Evolutionary conservation across 2,329 filamentous ascomycete genomes (phyloP).

Genomic region (Aspergillus glaucus): DNA sequence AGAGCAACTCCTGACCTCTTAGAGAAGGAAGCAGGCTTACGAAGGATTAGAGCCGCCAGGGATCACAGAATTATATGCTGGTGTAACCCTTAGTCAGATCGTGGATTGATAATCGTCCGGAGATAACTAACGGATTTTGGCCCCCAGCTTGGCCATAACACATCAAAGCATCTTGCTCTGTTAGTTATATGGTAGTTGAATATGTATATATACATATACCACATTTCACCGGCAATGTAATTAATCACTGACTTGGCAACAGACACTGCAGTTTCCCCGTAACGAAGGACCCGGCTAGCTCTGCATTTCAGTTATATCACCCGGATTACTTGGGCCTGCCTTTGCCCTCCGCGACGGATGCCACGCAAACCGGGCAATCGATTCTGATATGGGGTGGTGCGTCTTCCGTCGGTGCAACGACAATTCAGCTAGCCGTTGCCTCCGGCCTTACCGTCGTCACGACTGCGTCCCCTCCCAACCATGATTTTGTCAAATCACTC

Average conservation of each 20-base stretch:
- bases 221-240: no score
- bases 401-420: neutral
- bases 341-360: neutral
- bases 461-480: neutral
- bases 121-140: neutral
- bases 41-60: no score
- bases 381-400: neutral
- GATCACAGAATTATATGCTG: neutral
- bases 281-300: neutral
- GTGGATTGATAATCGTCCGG: neutral
- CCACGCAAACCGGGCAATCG: neutral
- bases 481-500: neutral
- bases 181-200: no score
- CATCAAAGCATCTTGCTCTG: no score
- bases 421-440: neutral
- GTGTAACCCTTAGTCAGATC: neutral
- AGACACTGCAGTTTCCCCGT: neutral
- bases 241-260: neutral
- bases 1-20: neutral
- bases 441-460: neutral
- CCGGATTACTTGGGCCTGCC: neutral
- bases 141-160: neutral
- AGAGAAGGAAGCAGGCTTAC: neutral
- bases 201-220: no score
- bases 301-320: neutral